phyloP scores from a whole-genome alignment of 768 basidiomycete genomes.

The Tricholoma hemisulphureum region DNA sequence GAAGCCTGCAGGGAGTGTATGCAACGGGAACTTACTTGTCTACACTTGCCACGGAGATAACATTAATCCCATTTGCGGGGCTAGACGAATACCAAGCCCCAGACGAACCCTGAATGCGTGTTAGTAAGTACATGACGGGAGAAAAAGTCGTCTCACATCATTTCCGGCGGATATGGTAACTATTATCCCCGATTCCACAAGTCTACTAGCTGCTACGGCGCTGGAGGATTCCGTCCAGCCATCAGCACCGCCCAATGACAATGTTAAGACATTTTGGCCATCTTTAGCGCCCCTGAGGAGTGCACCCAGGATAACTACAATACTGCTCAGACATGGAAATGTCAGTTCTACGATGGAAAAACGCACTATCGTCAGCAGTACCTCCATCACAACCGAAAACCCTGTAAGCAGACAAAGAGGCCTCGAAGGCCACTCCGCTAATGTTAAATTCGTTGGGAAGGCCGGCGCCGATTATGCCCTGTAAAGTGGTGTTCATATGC shows the following conservation, averaged over 20 bases:
- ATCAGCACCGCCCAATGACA: constrained; percentile 61
- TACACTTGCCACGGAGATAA: constrained; percentile 55
- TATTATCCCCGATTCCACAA: constrained; percentile 55
- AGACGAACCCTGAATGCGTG: constrained; percentile 38
- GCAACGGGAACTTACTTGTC: constrained; percentile 41
- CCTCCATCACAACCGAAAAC: constrained; percentile 59
- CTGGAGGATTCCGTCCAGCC: constrained; percentile 62
- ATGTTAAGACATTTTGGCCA: constrained; percentile 59
- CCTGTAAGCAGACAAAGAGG: constrained; percentile 52
- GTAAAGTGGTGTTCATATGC: constrained; percentile 12
- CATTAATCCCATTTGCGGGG: constrained; percentile 53
- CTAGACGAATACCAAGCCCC: constrained; percentile 63
- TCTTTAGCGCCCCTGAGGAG: constrained; percentile 50
- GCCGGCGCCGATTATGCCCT: constrained; percentile 63
- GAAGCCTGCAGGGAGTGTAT: neutral
- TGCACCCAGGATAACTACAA: constrained; percentile 43
- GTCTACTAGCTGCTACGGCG: constrained; percentile 56
- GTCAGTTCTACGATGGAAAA: neutral
- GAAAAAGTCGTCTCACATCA: constrained; percentile 24
- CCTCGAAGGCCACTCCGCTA: constrained; percentile 66
- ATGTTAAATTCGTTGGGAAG: constrained; percentile 62
- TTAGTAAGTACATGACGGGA: neutral
- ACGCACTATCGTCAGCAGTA: constrained; percentile 52
- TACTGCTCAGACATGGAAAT: neutral
- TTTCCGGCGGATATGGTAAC: constrained; percentile 67